Evolutionary conservation across 345 rosid species (phyloP), one percentile per base, ranked within the genome.

Genomic region (Euphorbia tirucalli): DNA sequence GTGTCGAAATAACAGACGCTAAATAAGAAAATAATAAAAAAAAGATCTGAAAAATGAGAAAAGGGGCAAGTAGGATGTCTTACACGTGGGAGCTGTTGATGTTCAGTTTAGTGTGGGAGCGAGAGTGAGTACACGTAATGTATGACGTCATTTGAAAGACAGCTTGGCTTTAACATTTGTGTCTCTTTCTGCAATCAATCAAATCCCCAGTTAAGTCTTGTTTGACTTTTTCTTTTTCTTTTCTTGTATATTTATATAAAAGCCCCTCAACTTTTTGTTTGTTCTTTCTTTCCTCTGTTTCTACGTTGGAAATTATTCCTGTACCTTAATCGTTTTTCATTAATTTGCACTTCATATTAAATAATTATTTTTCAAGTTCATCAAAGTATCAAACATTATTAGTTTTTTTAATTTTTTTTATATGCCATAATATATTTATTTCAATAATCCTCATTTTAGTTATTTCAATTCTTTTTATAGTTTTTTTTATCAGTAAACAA

Each of bases 161-260:
- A 74, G 73, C 71, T 61, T 56, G 69, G 72, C 66, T 27, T 13
- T 49, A 68, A 54, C 9, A 55, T 63, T 65, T 60, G 76, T 66
- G 80, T 66, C 41, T 66, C 35, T 70, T 58, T 62, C 66, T 54
- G n/a, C 15, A 32, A 18, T 43, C 48, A 24, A 41, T 41, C 49
- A 71, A 78, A 73, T 79, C 76, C 83, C 72, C 71, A 73, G 69
- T 75, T 50, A 22, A 13, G 37, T 63, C 66, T 60, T 46, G 43
- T 55, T 72, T 68, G 80, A 62, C 80, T 66, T 73, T 71, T 30
- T 11, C 10, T 69, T 37, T 75, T n/a, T 16, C 1, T 14, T 25
- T 14, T 56, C 35, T 1, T 31, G 1, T 32, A 28, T 3, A 19
- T 4, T 0, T 14, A 5, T n/a, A n/a, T n/a, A 11, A 1, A 41